A percentile compares a stretch with the other conserved stretches of the same genome.
phyloP scores from a whole-genome alignment of 306 rosid species.

The Medicago lupulina region DNA sequence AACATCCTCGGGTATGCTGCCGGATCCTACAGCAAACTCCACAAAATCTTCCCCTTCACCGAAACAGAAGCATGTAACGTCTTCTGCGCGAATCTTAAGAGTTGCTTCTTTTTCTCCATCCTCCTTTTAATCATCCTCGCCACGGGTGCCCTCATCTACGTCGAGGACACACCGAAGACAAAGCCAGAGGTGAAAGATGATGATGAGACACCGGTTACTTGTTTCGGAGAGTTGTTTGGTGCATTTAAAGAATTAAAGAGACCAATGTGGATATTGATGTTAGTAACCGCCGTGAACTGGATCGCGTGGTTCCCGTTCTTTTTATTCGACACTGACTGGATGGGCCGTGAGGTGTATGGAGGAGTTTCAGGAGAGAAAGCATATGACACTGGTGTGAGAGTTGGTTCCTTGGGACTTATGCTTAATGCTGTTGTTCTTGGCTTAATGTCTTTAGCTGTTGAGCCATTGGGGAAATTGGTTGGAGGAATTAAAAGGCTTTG shows the following conservation, averaged over 20 bases:
- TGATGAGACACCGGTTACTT: background rate
- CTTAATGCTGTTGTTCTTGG: constrained; percentile 39
- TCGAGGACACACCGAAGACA: constrained; percentile 27
- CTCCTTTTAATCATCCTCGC: constrained; percentile 34
- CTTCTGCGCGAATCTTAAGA: constrained; percentile 77
- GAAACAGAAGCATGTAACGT: constrained; percentile 59
- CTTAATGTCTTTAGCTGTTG: constrained; percentile 33
- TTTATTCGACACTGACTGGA: constrained; percentile 9
- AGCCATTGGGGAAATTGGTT: constrained; percentile 31
- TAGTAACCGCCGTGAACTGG: constrained; percentile 42
- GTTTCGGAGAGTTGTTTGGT: constrained; percentile 42
- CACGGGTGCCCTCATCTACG: constrained; percentile 41
- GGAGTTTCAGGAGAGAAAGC: background rate
- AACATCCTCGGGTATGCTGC: constrained; percentile 45
- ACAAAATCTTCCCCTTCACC: constrained; percentile 58
- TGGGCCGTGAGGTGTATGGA: constrained; percentile 20
- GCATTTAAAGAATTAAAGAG: constrained; percentile 53
- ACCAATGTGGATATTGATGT: constrained; percentile 71
- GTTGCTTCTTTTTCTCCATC: constrained; percentile 74
- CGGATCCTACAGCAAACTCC: constrained; percentile 51
- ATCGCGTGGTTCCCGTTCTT: constrained; percentile 17
- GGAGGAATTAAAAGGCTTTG: constrained; percentile 40
- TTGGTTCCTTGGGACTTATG: constrained; percentile 30
- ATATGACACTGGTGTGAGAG: constrained; percentile 42
- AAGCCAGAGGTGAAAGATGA: background rate